phyloP scores from a whole-genome alignment of 2,329 filamentous ascomycete species.

The Nakataea oryzae region DNA sequence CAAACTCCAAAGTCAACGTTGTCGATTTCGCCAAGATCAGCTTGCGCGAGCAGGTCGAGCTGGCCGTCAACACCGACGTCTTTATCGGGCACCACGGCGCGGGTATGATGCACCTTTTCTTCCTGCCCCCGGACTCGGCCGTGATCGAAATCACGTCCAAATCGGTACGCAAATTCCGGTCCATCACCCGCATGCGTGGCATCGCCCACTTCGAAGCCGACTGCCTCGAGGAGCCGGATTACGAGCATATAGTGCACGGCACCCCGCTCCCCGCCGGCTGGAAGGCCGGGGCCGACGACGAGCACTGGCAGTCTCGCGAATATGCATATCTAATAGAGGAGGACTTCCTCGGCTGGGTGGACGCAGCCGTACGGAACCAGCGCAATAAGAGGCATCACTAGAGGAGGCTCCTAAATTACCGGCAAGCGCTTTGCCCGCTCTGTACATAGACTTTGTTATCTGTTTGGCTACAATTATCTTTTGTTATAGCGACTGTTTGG shows the following conservation, averaged over 20 bases:
- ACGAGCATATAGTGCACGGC: slow-evolving; percentile 1
- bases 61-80: slow-evolving; percentile 12
- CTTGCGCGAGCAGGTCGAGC: slow-evolving; percentile 13
- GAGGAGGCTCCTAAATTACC: neutral
- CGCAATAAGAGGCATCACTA: neutral
- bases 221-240: slow-evolving; percentile 7
- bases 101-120: slow-evolving; percentile 15
- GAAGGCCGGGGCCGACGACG: slow-evolving; percentile 1
- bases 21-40: slow-evolving; percentile 11
- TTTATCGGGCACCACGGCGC: slow-evolving; percentile 15
- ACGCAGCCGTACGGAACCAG: slow-evolving; percentile 8
- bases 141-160: slow-evolving; percentile 8
- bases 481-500: too few relatives aligned
- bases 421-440: neutral
- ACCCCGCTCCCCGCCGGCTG: slow-evolving; percentile 3
- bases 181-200: slow-evolving; percentile 7
- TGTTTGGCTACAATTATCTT: too few relatives aligned
- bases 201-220: slow-evolving; percentile 5
- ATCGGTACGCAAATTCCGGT: slow-evolving; percentile 4
- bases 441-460: neutral
- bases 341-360: slow-evolving; percentile 10
- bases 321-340: slow-evolving; percentile 12
- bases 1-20: slow-evolving; percentile 9
- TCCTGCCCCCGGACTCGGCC: slow-evolving; percentile 12
- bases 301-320: slow-evolving; percentile 11